Conservation (phyloP, 805 yeast genomes). For the Hanseniaspora opuntiae region DNA sequence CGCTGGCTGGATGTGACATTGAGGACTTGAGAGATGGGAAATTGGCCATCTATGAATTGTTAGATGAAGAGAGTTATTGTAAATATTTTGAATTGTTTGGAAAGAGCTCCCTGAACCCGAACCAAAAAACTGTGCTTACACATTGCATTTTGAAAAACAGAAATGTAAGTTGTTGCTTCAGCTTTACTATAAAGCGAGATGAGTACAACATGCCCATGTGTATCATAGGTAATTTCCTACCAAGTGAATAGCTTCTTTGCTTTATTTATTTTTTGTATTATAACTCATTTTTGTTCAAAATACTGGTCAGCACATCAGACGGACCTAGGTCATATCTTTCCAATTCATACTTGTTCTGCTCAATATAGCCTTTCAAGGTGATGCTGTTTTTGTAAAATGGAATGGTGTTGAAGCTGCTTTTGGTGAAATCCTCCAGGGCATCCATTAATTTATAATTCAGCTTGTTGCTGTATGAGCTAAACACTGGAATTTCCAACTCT, state of each 20-base stretch:
- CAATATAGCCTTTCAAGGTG: conserved; percentile 18
- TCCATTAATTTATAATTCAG: conserved; percentile 20
- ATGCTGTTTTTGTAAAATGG: conserved; percentile 25
- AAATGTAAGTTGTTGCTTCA: conserved; percentile 86
- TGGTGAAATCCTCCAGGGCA: conserved; percentile 25
- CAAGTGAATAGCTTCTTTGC: conserved; percentile 31
- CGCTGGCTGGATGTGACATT: conserved; percentile 73
- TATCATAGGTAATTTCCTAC: conserved; percentile 89
- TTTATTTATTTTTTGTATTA: background rate
- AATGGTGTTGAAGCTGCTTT: conserved; percentile 24
- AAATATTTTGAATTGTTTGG: conserved; percentile 97
- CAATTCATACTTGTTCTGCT: conserved; percentile 12
- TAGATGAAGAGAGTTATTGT: conserved; percentile 93
- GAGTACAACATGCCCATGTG: conserved; percentile 90
- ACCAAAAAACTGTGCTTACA: conserved; percentile 86
- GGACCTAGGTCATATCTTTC: conserved; percentile 19
- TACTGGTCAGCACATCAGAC: conserved; percentile 22
- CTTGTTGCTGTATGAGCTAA: conserved; percentile 24
- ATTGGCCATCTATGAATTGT: conserved; percentile 78
- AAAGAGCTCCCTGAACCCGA: conserved; percentile 87
- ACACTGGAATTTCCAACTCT: conserved; percentile 21
- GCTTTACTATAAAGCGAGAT: conserved; percentile 85
- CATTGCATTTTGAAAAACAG: conserved; percentile 76
- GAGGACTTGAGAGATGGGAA: conserved; percentile 89
- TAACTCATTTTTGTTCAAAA: conserved; percentile 7